Conservation (phyloP, 345 rosid species). For the Sonneratia caseolaris region DNA sequence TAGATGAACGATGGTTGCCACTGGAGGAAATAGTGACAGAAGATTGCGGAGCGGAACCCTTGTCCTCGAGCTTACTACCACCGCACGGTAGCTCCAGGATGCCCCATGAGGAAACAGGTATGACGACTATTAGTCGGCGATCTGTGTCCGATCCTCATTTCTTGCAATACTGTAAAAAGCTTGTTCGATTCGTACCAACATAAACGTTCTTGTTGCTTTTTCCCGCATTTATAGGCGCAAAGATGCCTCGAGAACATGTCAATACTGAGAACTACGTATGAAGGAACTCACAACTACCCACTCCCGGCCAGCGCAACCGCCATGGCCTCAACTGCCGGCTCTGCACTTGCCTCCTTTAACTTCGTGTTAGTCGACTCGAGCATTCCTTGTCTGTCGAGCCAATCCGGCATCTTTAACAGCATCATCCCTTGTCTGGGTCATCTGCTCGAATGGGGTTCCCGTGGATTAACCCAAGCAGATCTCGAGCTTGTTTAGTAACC, state of each 20-base stretch:
- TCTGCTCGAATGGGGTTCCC: not conserved
- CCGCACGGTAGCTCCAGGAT: conserved; percentile 36
- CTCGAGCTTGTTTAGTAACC: conserved; percentile 3
- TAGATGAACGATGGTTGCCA: conserved; percentile 45
- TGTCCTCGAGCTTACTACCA: conserved; percentile 44
- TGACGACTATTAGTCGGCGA: no score
- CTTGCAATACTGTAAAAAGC: no score
- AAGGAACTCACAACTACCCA: conserved; percentile 52
- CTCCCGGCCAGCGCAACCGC: conserved; percentile 50
- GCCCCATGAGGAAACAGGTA: conserved; percentile 43
- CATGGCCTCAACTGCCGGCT: conserved; percentile 48
- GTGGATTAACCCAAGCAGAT: not conserved
- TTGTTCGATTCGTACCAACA: no score
- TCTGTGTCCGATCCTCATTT: no score
- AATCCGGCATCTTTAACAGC: not conserved
- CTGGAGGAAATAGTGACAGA: conserved; percentile 46
- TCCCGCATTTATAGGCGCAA: conserved; percentile 26
- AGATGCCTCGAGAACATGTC: conserved; percentile 57
- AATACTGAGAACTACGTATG: conserved; percentile 50
- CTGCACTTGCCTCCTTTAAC: conserved; percentile 1
- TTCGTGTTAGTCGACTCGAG: conserved; percentile 36
- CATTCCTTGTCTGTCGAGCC: conserved; percentile 13
- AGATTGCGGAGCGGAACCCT: conserved; percentile 41
- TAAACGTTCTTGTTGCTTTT: not conserved
- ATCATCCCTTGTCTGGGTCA: not conserved